Conservation (phyloP, 1,284 basidiomycete genomes). For the Sporisorium exsertum region DNA sequence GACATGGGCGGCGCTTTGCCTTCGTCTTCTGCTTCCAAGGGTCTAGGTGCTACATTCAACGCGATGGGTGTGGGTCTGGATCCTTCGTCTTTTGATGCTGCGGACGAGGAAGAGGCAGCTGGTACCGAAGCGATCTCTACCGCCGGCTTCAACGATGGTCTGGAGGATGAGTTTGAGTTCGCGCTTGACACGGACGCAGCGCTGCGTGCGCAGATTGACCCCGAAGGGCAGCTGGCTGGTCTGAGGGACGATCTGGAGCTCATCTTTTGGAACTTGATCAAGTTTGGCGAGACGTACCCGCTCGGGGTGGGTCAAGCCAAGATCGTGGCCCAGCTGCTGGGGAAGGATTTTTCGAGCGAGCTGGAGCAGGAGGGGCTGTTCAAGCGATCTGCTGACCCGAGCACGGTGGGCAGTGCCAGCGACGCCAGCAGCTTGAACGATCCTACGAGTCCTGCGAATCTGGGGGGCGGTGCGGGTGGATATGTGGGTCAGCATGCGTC, state of each 20-base stretch:
- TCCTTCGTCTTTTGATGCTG: slow-evolving; percentile 22
- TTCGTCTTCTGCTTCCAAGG: slow-evolving; percentile 8
- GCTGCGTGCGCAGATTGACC: slow-evolving; percentile 41
- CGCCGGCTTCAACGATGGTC: slow-evolving; percentile 16
- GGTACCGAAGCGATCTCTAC: slow-evolving; percentile 26
- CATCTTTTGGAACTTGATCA: slow-evolving; percentile 53
- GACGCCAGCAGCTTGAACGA: slow-evolving; percentile 26
- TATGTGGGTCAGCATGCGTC: slow-evolving; percentile 5
- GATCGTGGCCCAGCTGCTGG: slow-evolving; percentile 48
- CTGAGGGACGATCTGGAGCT: slow-evolving; percentile 48
- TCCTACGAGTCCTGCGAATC: slow-evolving; percentile 13
- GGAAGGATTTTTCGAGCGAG: slow-evolving; percentile 46
- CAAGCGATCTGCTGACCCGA: slow-evolving; percentile 23
- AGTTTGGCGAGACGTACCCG: slow-evolving; percentile 51
- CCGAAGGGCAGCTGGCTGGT: slow-evolving; percentile 25
- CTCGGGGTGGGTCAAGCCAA: slow-evolving; percentile 48
- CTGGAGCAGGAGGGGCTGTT: slow-evolving; percentile 43
- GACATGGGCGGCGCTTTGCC: slow-evolving; percentile 10
- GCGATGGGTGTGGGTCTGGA: slow-evolving; percentile 32
- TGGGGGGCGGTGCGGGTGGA: slow-evolving; percentile 7
- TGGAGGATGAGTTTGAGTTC: slow-evolving; percentile 49
- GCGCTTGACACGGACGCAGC: slow-evolving; percentile 33
- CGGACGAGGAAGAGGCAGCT: slow-evolving; percentile 30
- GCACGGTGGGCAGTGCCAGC: slow-evolving; percentile 21
- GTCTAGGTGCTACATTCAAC: slow-evolving; percentile 27